A percentile compares a stretch with the other conserved stretches of the same genome.
Conservation (phyloP, 2,329 filamentous ascomycete species). For the Penicillium sp. region DNA sequence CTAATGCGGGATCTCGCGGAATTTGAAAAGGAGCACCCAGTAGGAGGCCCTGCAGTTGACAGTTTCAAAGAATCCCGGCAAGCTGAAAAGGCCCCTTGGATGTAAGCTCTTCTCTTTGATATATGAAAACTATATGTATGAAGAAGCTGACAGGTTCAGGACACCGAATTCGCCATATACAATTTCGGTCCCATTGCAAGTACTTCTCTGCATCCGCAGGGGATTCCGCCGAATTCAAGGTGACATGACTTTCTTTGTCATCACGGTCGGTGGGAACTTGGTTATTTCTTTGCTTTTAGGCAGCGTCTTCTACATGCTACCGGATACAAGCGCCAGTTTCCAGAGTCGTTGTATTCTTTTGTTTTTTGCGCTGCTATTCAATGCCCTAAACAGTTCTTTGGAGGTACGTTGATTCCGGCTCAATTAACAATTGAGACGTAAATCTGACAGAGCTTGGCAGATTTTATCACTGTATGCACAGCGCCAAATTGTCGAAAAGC, state of each 20-base stretch:
- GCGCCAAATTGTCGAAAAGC: conserved; percentile 86
- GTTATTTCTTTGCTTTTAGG: not conserved
- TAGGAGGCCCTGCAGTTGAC: not conserved
- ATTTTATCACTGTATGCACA: not conserved
- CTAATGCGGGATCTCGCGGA: not conserved
- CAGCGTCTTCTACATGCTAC: not conserved
- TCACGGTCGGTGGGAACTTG: not conserved
- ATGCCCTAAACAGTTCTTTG: not conserved
- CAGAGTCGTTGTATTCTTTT: not conserved
- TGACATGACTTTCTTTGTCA: conserved; percentile 55
- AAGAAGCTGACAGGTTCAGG: not conserved
- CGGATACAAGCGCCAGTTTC: not conserved
- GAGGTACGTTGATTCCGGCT: not conserved
- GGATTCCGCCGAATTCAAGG: conserved; percentile 73
- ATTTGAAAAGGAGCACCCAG: not conserved
- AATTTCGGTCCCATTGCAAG: conserved; percentile 71
- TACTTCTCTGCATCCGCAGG: conserved; percentile 69
- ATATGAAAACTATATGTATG: not conserved
- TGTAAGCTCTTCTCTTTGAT: not conserved
- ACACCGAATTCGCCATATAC: conserved; percentile 61
- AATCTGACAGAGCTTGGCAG: not conserved
- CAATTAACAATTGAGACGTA: not conserved
- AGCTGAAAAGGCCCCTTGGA: not conserved
- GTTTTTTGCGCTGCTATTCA: not conserved
- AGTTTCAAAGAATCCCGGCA: not conserved